Conservation (phyloP, 1,139 yeast genomes). For the Magnusiomyces suaveolens region DNA sequence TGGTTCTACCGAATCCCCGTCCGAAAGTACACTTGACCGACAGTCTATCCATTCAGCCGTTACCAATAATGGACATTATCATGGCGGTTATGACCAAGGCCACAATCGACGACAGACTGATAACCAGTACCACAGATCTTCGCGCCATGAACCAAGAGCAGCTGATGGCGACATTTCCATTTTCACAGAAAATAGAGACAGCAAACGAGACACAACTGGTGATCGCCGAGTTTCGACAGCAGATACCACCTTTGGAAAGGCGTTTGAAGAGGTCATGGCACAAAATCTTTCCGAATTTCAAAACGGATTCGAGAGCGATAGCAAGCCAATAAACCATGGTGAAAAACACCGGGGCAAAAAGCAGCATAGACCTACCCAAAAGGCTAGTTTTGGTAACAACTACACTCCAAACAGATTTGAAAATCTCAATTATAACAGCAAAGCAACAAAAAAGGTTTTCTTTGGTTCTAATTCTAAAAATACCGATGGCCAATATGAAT, state of each 20-base stretch:
- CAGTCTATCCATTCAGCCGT: not conserved
- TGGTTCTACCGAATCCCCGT: not conserved
- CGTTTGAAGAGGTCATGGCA: not conserved
- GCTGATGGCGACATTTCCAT: not conserved
- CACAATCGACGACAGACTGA: no score
- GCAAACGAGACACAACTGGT: not conserved
- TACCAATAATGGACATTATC: not conserved
- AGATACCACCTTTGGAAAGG: not conserved
- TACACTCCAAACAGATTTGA: not conserved
- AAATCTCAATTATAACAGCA: not conserved
- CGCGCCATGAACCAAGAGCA: no score
- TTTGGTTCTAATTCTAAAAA: not conserved
- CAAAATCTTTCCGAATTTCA: not conserved
- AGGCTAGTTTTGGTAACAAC: not conserved
- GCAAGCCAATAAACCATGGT: not conserved
- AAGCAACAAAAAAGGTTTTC: not conserved
- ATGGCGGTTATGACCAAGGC: no score
- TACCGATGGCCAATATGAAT: not conserved
- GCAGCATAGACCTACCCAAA: no score
- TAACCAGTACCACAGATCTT: no score
- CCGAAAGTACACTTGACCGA: not conserved
- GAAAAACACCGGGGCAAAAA: not conserved
- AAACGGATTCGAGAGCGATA: not conserved
- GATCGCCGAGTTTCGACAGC: not conserved
- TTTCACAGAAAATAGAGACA: not conserved